A percentile compares a stretch with the other conserved stretches of the same genome.
phyloP scores from a whole-genome alignment of 23 red algal species.

The Gracilaria gracilis region DNA sequence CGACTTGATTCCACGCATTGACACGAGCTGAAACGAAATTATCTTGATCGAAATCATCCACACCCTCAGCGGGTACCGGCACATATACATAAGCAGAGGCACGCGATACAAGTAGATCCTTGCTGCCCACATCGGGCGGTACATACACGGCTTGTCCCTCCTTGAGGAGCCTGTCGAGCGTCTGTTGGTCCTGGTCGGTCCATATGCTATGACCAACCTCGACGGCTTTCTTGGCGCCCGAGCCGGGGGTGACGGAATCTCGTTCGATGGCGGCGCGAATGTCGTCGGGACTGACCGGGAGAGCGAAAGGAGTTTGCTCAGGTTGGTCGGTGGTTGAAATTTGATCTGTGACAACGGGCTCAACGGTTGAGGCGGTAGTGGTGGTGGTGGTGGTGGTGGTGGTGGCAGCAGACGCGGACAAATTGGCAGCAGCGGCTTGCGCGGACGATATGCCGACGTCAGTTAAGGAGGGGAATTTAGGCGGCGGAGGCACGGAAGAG shows the following conservation, averaged over 20 bases:
- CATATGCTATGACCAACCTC: conserved; percentile 28
- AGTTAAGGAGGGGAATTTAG: conserved; percentile 66
- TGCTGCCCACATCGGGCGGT: conserved; percentile 32
- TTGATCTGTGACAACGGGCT: not conserved
- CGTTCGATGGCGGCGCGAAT: conserved; percentile 42
- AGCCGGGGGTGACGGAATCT: conserved; percentile 48
- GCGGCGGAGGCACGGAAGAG: conserved; percentile 25
- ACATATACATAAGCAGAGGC: conserved; percentile 2
- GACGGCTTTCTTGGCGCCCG: conserved; percentile 12
- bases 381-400: not conserved
- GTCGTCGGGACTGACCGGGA: conserved; percentile 24
- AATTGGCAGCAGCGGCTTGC: conserved; percentile 32
- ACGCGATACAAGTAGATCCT: conserved; percentile 2
- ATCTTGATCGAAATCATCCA: not conserved
- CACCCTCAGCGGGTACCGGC: conserved; percentile 18
- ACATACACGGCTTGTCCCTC: conserved; percentile 55
- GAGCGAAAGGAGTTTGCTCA: not conserved
- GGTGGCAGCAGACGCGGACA: not conserved
- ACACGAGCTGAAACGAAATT: not conserved
- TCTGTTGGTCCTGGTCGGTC: conserved; percentile 41
- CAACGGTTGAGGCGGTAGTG: not conserved
- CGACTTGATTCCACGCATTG: conserved; percentile 32
- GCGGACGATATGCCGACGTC: conserved; percentile 49
- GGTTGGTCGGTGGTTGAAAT: not conserved
- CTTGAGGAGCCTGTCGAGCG: conserved; percentile 32